phyloP scores from a whole-genome alignment of 148 eudicot species.

The Hydrangea macrophylla region DNA sequence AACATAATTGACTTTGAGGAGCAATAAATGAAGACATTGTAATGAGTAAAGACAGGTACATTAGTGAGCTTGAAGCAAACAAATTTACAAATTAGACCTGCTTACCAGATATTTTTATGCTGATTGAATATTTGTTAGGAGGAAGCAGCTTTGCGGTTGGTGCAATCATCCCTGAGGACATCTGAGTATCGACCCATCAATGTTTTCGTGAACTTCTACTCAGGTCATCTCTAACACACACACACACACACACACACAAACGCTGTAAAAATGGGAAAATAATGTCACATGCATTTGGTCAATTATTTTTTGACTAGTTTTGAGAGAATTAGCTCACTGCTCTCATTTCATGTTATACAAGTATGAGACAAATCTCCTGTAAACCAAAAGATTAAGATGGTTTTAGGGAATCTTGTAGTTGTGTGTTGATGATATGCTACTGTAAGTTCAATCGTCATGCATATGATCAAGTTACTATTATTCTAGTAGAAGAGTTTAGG shows the following conservation, averaged over 20 bases:
- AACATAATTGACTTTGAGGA: no score
- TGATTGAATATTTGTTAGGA: slow-evolving; percentile 43
- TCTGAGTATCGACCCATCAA: slow-evolving; percentile 86
- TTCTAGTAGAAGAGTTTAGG: no score
- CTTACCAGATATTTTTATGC: neutral
- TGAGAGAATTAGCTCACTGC: neutral
- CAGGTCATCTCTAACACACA: slow-evolving; percentile 49
- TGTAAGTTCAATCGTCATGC: no score
- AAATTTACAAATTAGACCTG: neutral
- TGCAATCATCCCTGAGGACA: slow-evolving; percentile 61
- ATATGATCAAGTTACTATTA: no score
- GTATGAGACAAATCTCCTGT: neutral
- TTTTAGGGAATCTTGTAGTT: no score
- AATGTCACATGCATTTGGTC: neutral
- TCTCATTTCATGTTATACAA: neutral
- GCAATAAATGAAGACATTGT: neutral
- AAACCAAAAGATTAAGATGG: no score
- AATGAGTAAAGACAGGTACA: neutral
- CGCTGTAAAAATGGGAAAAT: neutral
- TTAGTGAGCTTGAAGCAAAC: neutral
- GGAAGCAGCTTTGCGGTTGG: slow-evolving; percentile 81
- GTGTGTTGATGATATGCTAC: no score
- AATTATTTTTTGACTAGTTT: neutral
- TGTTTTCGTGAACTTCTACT: slow-evolving; percentile 80
- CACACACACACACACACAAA: neutral